phyloP scores from a whole-genome alignment of 371 early-diverging fungal genomes.

The Capniomyces stellatus region DNA sequence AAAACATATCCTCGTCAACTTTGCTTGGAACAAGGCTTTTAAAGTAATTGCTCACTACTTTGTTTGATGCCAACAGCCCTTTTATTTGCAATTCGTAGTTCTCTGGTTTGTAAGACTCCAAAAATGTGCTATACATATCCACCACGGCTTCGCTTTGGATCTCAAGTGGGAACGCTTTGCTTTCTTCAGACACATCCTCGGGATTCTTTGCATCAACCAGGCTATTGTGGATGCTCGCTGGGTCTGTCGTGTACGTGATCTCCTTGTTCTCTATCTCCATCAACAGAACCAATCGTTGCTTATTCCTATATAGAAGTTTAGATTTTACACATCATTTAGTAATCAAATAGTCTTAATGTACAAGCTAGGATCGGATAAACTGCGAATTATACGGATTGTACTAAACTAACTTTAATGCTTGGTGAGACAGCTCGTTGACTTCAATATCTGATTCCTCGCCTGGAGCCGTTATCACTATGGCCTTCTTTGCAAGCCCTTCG shows the following conservation, averaged over 20 bases:
- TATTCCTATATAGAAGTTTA: background rate
- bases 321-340: background rate
- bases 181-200: background rate
- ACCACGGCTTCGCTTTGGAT: background rate
- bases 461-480: conserved; percentile 1
- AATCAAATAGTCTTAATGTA: background rate
- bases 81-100: background rate
- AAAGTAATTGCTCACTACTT: conserved; percentile 5
- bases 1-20: conserved; percentile 11
- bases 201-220: background rate
- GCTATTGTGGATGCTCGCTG: background rate
- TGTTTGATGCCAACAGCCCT: conserved; percentile 2
- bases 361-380: too few species aligned
- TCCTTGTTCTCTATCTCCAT: conserved; percentile 11
- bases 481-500: conserved; percentile 21
- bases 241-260: conserved; percentile 14
- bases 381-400: background rate
- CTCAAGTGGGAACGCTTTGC: background rate
- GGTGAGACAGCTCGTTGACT: background rate
- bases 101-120: background rate
- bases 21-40: conserved; percentile 9
- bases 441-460: background rate
- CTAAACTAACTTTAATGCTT: background rate
- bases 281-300: conserved; percentile 11
- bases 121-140: conserved; percentile 5